These are phyloP conservation scores for Raphidocelis subcapitata DNA, from an alignment of 139 green algal genomes.

Conservation along the genomic window DNA sequence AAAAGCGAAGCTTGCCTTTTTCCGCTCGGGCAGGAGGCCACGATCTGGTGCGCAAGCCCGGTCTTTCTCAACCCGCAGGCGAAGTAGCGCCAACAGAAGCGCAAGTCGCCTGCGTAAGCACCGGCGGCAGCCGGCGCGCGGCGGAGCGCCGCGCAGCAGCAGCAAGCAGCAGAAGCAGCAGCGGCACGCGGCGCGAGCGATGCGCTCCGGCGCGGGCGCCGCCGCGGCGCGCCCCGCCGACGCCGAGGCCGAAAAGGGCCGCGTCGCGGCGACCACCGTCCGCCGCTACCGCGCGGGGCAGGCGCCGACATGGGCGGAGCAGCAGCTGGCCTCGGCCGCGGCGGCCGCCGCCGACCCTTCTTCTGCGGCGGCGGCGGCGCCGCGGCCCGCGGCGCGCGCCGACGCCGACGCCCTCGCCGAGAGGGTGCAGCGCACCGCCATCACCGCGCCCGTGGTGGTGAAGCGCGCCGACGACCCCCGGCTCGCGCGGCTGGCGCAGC, in stretches of 20 bases:
- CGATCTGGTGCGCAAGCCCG: no score
- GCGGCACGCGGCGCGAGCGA: no score
- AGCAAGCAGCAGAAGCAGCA: no score
- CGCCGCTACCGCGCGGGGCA: constrained; percentile 85
- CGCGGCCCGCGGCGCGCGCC: no score
- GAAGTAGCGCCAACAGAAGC: no score
- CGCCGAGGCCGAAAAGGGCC: constrained; percentile 66
- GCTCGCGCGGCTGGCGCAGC: constrained; percentile 50
- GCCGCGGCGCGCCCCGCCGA: constrained; percentile 33
- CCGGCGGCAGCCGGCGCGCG: no score
- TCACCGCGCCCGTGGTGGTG: constrained; percentile 66
- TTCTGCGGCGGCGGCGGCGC: neutral
- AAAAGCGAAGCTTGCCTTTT: no score
- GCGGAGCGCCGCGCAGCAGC: no score
- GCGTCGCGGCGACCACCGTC: constrained; percentile 71
- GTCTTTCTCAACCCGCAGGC: no score
- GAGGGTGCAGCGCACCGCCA: constrained; percentile 46
- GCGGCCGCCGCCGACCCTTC: neutral
- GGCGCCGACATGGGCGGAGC: constrained; percentile 76
- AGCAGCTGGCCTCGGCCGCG: constrained; percentile 27
- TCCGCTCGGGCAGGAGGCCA: no score
- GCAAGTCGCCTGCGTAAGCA: no score
- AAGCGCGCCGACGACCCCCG: constrained; percentile 63
- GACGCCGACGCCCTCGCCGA: constrained; percentile 12
- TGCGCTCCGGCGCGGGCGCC: no score